Conservation (phyloP, 495 filamentous ascomycete species). For the Aspergillus wentii region DNA sequence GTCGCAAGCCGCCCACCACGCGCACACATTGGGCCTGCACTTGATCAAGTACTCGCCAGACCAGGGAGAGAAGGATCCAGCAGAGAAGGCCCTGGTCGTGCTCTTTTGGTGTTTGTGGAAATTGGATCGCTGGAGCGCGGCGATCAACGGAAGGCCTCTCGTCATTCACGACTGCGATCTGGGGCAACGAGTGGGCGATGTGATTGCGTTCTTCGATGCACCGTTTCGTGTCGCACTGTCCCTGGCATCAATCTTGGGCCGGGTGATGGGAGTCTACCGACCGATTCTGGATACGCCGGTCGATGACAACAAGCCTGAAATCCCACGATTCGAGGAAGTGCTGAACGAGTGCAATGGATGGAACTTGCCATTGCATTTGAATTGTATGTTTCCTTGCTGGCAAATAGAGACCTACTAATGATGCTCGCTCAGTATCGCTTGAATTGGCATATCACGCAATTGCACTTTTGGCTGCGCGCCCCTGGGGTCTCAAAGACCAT, state of each 20-base stretch:
- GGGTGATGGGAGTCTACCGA: constrained; percentile 57
- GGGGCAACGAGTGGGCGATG: constrained; percentile 21
- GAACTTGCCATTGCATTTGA: constrained; percentile 4
- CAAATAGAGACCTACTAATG: constrained; percentile 3
- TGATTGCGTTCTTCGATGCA: constrained; percentile 13
- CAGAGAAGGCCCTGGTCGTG: constrained; percentile 19
- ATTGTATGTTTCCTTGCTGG: constrained; percentile 13
- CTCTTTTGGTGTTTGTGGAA: constrained; percentile 62
- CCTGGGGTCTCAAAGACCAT: constrained; percentile 15
- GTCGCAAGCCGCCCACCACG: constrained; percentile 42
- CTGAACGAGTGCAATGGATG: constrained; percentile 8
- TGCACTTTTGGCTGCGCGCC: constrained; percentile 14
- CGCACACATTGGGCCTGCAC: constrained; percentile 58
- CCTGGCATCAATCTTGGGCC: constrained; percentile 45
- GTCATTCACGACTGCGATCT: constrained; percentile 59
- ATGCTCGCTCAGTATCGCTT: constrained; percentile 6
- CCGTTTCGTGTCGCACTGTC: constrained; percentile 40
- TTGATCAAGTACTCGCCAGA: constrained; percentile 23
- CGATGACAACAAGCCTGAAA: constrained; percentile 41
- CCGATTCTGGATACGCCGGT: constrained; percentile 26
- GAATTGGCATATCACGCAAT: constrained; percentile 18
- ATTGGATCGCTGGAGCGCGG: constrained; percentile 53
- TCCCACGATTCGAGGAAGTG: constrained; percentile 59
- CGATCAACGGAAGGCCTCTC: constrained; percentile 55
- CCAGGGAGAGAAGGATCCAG: too few relatives aligned